Evolutionary conservation across 2,329 filamentous ascomycete genomes (phyloP).

Genomic region (Fusarium heterosporum): DNA sequence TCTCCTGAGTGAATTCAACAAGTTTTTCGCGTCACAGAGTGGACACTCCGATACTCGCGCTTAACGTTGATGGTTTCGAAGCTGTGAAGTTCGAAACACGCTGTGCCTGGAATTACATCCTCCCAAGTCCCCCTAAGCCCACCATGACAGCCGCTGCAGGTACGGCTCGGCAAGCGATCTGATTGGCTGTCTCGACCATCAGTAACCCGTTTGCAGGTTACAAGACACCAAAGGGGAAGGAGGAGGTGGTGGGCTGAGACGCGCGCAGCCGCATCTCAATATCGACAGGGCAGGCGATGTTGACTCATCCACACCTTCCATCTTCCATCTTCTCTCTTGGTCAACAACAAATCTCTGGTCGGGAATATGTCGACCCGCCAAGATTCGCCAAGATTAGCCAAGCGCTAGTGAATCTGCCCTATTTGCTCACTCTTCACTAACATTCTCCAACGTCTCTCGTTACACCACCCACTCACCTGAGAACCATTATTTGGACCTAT

Average conservation of each 20-base stretch:
- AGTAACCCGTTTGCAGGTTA: conserved; percentile 1
- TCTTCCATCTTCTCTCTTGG: conserved; percentile 5
- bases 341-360: conserved; percentile 4
- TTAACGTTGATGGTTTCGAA: conserved; percentile 38
- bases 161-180: conserved; percentile 3
- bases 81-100: conserved; percentile 42
- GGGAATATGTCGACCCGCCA: conserved; percentile 25
- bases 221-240: conserved; percentile 24
- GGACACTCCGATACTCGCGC: conserved; percentile 29
- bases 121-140: not conserved
- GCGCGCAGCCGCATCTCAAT: conserved; percentile 38
- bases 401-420: conserved; percentile 28
- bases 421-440: conserved; percentile 22
- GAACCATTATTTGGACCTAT: conserved; percentile 21
- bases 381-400: conserved; percentile 36
- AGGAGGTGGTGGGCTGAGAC: conserved; percentile 38
- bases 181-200: conserved; percentile 36
- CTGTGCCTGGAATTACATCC: conserved; percentile 27
- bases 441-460: conserved; percentile 31
- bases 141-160: conserved; percentile 31
- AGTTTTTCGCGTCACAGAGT: conserved; percentile 22
- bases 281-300: conserved; percentile 25
- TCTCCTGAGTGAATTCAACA: not conserved
- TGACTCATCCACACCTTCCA: conserved; percentile 22
- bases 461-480: conserved; percentile 30